Percentiles rank a stretch among this genome's conserved stretches.
Evolutionary conservation across 257 asterid species (phyloP).

Genomic region (Solanum bukasovii): DNA sequence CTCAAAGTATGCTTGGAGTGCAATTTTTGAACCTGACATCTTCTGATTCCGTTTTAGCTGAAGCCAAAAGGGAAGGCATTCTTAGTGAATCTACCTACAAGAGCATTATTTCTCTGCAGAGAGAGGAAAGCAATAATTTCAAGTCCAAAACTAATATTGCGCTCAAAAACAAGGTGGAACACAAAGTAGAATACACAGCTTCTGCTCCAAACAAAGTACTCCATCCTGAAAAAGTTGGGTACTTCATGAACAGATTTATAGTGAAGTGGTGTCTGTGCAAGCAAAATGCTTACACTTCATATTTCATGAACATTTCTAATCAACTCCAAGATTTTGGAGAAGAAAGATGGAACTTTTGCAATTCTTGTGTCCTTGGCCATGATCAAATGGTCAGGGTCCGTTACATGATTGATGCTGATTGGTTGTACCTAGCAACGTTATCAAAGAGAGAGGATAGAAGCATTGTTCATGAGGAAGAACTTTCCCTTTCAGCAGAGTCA

Average conservation of each 20-base stretch:
- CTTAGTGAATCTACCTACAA: constrained; percentile 46
- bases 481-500: not conserved
- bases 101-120: constrained; percentile 45
- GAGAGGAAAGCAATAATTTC: constrained; percentile 49
- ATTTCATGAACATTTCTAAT: not conserved
- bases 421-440: constrained; percentile 58
- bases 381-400: constrained; percentile 43
- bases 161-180: constrained; percentile 12
- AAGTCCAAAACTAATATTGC: constrained; percentile 22
- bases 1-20: constrained; percentile 19
- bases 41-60: constrained; percentile 38
- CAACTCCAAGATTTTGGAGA: not conserved
- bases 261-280: constrained; percentile 35
- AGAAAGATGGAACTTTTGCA: constrained; percentile 23
- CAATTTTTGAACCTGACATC: constrained; percentile 35
- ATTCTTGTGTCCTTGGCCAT: constrained; percentile 25
- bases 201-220: constrained; percentile 14
- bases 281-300: constrained; percentile 1
- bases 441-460: constrained; percentile 17
- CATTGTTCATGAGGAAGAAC: not conserved
- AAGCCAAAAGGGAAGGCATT: constrained; percentile 55
- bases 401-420: constrained; percentile 61
- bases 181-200: constrained; percentile 9
- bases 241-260: constrained; percentile 72
- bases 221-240: constrained; percentile 46